A percentile compares a stretch with the other conserved stretches of the same genome.
Conservation (phyloP, 2,329 filamentous ascomycete species). For the Pseudocercospora eumusae region DNA sequence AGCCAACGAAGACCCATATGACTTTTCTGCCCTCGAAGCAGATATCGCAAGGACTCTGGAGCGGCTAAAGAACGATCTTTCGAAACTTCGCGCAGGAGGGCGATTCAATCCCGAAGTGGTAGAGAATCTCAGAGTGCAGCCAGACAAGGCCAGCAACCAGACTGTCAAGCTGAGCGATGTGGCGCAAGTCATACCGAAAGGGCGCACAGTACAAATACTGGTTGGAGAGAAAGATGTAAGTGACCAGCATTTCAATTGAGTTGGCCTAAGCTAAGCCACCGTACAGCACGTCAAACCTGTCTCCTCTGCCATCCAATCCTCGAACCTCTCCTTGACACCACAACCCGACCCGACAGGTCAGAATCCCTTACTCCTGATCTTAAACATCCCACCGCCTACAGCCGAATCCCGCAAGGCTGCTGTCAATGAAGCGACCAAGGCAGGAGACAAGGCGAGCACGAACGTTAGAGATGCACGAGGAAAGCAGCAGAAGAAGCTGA, state of each 20-base stretch:
- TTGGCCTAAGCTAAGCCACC: slow-evolving; percentile 2
- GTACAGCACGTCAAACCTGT: slow-evolving; percentile 57
- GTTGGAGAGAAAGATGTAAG: slow-evolving; percentile 65
- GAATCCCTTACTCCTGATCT: slow-evolving; percentile 54
- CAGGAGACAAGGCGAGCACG: slow-evolving; percentile 46
- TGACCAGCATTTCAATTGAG: slow-evolving; percentile 20
- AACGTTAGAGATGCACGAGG: slow-evolving; percentile 48
- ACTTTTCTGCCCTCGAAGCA: slow-evolving; percentile 60
- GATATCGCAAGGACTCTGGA: slow-evolving; percentile 58
- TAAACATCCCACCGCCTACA: slow-evolving; percentile 60
- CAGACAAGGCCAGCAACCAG: slow-evolving; percentile 55
- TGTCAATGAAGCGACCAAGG: slow-evolving; percentile 42
- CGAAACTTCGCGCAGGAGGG: slow-evolving; percentile 63
- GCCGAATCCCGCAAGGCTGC: slow-evolving; percentile 51
- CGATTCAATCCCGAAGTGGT: slow-evolving; percentile 63
- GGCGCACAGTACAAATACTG: slow-evolving; percentile 61
- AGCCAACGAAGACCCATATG: slow-evolving; percentile 57
- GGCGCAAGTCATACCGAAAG: slow-evolving; percentile 67
- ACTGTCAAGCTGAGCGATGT: slow-evolving; percentile 61
- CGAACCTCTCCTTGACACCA: slow-evolving; percentile 53
- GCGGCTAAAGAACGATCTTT: slow-evolving; percentile 61
- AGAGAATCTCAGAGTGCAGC: slow-evolving; percentile 61
- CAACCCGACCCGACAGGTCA: slow-evolving; percentile 52
- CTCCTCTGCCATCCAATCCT: slow-evolving; percentile 54
- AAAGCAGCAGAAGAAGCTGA: slow-evolving; percentile 53